Conservation (phyloP, 352 stramenopile species). For the Phytophthora sp. region DNA sequence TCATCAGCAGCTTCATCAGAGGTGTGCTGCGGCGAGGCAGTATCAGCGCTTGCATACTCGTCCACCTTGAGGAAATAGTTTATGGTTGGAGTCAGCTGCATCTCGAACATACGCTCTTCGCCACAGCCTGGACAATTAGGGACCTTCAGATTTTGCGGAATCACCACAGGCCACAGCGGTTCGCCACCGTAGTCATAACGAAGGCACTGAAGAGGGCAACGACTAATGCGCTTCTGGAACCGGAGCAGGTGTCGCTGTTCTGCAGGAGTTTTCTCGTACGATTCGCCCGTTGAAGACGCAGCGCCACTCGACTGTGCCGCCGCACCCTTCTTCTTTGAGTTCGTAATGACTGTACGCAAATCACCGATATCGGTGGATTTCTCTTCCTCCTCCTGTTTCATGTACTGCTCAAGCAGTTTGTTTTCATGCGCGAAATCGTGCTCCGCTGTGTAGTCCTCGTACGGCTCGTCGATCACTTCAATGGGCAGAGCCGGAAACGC, state of each 20-base stretch:
- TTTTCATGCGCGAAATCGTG: constrained; percentile 81
- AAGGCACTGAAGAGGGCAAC: constrained; percentile 78
- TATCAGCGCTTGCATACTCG: constrained; percentile 41
- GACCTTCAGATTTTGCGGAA: constrained; percentile 52
- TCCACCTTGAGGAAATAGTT: constrained; percentile 90
- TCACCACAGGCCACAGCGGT: constrained; percentile 74
- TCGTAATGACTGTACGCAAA: constrained; percentile 64
- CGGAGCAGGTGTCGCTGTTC: constrained; percentile 77
- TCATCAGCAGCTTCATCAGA: background rate
- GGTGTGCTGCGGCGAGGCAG: constrained; percentile 10
- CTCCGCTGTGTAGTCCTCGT: constrained; percentile 64
- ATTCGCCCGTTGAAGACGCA: constrained; percentile 49
- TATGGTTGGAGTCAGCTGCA: constrained; percentile 85
- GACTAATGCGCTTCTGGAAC: constrained; percentile 88
- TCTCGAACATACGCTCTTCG: constrained; percentile 73
- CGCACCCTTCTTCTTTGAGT: constrained; percentile 50
- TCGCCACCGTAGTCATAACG: constrained; percentile 89
- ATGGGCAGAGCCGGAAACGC: constrained; percentile 69
- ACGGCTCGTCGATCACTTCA: constrained; percentile 81
- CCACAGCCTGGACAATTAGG: constrained; percentile 63
- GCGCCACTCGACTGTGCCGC: constrained; percentile 6
- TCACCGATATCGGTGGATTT: constrained; percentile 71
- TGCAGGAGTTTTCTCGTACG: constrained; percentile 83
- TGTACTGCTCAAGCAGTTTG: constrained; percentile 76
- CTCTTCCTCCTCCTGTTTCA: constrained; percentile 81